Conservation (phyloP, 1,139 yeast species). For the Blastobotrys serpentis region DNA sequence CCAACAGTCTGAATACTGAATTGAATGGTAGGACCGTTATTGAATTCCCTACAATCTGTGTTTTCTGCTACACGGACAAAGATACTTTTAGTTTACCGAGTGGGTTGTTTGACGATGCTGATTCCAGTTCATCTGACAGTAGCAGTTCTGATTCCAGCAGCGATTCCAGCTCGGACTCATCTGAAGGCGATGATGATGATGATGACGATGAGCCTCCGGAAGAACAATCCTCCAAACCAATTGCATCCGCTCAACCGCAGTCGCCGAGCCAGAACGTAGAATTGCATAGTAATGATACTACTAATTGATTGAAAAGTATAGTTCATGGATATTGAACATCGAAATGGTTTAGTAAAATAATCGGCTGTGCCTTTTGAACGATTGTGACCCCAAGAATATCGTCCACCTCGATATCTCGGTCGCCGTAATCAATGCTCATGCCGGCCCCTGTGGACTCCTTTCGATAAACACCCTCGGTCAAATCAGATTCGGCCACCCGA, state of each 20-base stretch:
- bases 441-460: neutral
- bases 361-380: constrained; percentile 8
- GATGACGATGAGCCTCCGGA: constrained; percentile 10
- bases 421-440: constrained; percentile 18
- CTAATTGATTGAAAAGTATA: constrained; percentile 3
- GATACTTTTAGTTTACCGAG: constrained; percentile 6
- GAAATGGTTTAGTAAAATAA: constrained; percentile 14
- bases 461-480: constrained; percentile 3
- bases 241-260: neutral
- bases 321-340: constrained; percentile 12
- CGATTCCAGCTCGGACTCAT: constrained; percentile 8
- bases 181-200: neutral
- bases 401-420: constrained; percentile 11
- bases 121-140: constrained; percentile 11
- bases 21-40: constrained; percentile 59
- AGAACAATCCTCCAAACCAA: constrained; percentile 6
- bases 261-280: constrained; percentile 4
- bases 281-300: constrained; percentile 8
- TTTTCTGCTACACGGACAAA: constrained; percentile 4
- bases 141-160: constrained; percentile 9
- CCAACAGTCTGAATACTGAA: constrained; percentile 43
- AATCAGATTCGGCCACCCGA: constrained; percentile 10
- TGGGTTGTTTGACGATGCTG: constrained; percentile 3
- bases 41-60: constrained; percentile 68
- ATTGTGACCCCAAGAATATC: constrained; percentile 6